phyloP scores from a whole-genome alignment of 176 grass and related monocot genomes.

The Raddia guianensis region DNA sequence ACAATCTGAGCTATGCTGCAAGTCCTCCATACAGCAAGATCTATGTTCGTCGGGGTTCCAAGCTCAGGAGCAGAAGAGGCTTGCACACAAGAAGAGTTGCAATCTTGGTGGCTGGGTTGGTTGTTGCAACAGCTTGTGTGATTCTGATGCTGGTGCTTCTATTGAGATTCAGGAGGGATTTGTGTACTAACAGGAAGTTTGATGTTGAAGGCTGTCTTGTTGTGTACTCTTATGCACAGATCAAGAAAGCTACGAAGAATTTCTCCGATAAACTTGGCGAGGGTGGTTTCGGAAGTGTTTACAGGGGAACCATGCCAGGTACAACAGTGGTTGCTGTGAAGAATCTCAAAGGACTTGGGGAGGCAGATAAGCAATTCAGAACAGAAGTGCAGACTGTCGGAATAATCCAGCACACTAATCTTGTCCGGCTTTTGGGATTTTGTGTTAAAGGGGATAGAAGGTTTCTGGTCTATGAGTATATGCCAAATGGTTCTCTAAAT shows the following conservation, averaged over 20 bases:
- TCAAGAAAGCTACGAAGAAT: constrained; percentile 38
- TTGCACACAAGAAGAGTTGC: constrained; percentile 28
- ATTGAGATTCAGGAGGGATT: constrained; percentile 32
- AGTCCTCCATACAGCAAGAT: constrained; percentile 21
- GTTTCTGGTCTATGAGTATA: constrained; percentile 60
- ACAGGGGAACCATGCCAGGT: constrained; percentile 42
- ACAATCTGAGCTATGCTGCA: constrained; percentile 28
- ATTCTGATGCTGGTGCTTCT: constrained; percentile 29
- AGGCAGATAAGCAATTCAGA: constrained; percentile 61
- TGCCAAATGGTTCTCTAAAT: constrained; percentile 54
- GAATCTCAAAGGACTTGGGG: constrained; percentile 34
- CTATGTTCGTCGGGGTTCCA: constrained; percentile 31
- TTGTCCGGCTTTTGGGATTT: constrained; percentile 57
- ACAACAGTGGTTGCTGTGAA: constrained; percentile 52
- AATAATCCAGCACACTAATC: constrained; percentile 54
- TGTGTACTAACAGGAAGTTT: not conserved
- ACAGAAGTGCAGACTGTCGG: constrained; percentile 64
- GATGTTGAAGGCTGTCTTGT: constrained; percentile 35
- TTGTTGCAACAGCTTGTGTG: constrained; percentile 5
- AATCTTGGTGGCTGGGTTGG: constrained; percentile 4
- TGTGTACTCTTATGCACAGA: constrained; percentile 41
- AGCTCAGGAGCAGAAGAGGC: constrained; percentile 17
- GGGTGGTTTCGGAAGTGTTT: constrained; percentile 57
- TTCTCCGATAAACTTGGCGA: constrained; percentile 58
- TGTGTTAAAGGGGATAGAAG: constrained; percentile 41